Base-by-base conservation (phyloP, 2,329 filamentous ascomycete genomes). In the Cercospora sesami region DNA sequence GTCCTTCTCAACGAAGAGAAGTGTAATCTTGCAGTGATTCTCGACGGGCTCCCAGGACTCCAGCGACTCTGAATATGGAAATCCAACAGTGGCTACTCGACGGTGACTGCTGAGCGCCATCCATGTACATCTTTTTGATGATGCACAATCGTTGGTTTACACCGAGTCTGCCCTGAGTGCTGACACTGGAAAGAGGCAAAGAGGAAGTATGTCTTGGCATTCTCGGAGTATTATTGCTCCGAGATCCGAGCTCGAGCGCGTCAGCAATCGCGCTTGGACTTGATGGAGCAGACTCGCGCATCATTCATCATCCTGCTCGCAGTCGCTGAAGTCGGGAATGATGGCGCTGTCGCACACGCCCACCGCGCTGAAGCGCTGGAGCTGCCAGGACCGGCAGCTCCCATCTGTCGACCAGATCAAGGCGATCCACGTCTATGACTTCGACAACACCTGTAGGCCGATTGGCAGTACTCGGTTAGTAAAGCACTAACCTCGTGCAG, bases 381-480 rank as follows among this genome's bases (percentile, higher is more conserved):
- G 92, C 48, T 88, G 93, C 73, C 83, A 90, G 69, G 88, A 89
- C 76, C 90, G 88, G 76, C 86, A 90, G 69, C 83, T 95, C 36
- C 92, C 93, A 74, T 86, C 87, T 33, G 84, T 89, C 10, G 84
- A 90, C 51, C 84, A 87, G 65, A 90, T 98, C 80, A 92, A 88
- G 78, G 82, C 88, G 8, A 88, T 99, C 63, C 94, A 98, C 78
- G 87, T 99, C 73, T 98, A 98, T 82, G 95, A 99, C 80, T 99
- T 98, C 79, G 95, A 99, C 81, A 98, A 99, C 77, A 98, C 94
- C 42, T 82, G 92, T 94, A 83, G 78, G 90, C 70, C 63, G 30
- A 36, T 39, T n/a, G 55, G 26, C 18, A 42, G 28, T 51, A 8
- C 2, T 63, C 45, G 21, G 14, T 33, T 45, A 5, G 30, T 63